Evolutionary conservation across 345 rosid species (phyloP).

Genomic region (Raphanus raphanistrum): DNA sequence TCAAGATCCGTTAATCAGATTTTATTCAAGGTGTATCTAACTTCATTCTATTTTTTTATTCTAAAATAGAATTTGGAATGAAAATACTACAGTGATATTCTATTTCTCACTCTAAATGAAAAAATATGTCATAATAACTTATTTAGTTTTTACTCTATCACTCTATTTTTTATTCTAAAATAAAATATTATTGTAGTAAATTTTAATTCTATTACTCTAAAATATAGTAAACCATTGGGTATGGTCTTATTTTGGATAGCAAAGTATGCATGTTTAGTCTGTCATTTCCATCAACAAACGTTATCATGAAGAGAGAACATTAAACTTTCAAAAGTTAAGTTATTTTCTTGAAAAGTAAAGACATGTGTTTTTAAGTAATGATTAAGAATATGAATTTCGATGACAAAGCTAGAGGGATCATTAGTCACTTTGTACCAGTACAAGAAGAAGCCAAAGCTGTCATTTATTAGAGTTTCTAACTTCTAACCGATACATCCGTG

Average conservation of each 20-base stretch:
- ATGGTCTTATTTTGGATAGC: neutral
- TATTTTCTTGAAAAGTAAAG: conserved; percentile 36
- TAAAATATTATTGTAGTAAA: too few species aligned
- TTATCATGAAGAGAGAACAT: conserved; percentile 41
- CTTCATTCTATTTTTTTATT: too few species aligned
- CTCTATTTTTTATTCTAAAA: too few species aligned
- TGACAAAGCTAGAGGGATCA: conserved; percentile 35
- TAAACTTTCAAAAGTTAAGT: conserved; percentile 36
- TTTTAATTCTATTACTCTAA: too few species aligned
- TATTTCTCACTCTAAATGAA: too few species aligned
- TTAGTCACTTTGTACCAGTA: conserved; percentile 29
- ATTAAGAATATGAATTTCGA: conserved; percentile 36
- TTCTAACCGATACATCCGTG: conserved; percentile 15
- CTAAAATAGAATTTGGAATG: too few species aligned
- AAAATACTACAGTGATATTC: too few species aligned
- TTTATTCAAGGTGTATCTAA: too few species aligned
- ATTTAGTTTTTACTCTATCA: too few species aligned
- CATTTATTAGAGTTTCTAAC: conserved; percentile 31
- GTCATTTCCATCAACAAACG: conserved; percentile 37
- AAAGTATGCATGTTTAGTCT: conserved; percentile 22
- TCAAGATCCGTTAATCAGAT: neutral
- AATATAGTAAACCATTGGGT: too few species aligned
- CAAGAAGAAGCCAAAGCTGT: conserved; percentile 25
- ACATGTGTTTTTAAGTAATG: conserved; percentile 31
- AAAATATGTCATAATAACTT: too few species aligned